These are phyloP conservation scores for Boletus huronensis DNA, from an alignment of 768 basidiomycete genomes.

Conservation along the genomic window DNA sequence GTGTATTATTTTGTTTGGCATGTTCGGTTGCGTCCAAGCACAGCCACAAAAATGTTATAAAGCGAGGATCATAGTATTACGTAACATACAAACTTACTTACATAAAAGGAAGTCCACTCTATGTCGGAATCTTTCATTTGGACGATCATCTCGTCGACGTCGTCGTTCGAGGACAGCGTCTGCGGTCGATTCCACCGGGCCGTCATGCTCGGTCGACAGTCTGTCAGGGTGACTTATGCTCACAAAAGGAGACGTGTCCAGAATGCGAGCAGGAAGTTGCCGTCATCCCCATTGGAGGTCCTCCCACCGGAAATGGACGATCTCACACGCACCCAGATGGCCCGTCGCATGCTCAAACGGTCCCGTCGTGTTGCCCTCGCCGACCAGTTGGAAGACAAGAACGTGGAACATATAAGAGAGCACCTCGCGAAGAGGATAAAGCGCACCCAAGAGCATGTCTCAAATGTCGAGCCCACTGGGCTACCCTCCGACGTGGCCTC, in stretches of 20 bases:
- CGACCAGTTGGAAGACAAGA: constrained; percentile 20
- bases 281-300: constrained; percentile 29
- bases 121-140: background rate
- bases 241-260: constrained; percentile 28
- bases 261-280: constrained; percentile 3
- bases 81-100: constrained; percentile 3
- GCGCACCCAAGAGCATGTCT: constrained; percentile 14
- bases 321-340: constrained; percentile 40
- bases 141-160: constrained; percentile 1
- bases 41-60: constrained; percentile 21
- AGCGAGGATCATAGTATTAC: constrained; percentile 7
- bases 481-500: constrained; percentile 1
- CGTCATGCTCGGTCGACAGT: constrained; percentile 15
- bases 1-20: too few species aligned
- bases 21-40: constrained; percentile 10
- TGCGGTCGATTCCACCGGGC: background rate
- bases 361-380: constrained; percentile 36
- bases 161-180: background rate
- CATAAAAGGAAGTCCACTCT: background rate
- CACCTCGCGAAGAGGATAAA: constrained; percentile 36
- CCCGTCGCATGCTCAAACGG: constrained; percentile 46
- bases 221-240: constrained; percentile 30
- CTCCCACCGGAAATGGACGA: constrained; percentile 29
- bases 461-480: background rate
- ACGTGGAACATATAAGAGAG: constrained; percentile 17